Conservation (phyloP, 129 eudicot species). For the Flaveria bidentis region DNA sequence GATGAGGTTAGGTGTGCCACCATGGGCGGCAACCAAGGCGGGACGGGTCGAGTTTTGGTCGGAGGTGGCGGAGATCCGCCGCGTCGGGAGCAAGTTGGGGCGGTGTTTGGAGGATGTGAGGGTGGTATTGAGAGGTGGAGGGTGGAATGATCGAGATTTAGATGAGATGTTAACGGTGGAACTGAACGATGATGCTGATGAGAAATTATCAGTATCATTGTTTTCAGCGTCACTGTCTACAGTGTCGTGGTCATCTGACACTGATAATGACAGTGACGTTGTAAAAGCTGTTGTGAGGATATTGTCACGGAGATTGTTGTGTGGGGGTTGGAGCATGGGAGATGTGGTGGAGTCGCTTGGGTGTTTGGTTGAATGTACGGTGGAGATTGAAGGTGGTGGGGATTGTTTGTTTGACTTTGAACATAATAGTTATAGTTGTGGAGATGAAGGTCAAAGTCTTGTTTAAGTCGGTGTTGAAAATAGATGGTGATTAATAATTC, state of each 20-base stretch:
- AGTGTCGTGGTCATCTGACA: neutral
- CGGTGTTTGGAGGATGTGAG: constrained; percentile 59
- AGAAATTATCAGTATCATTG: constrained; percentile 2
- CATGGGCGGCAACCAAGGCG: constrained; percentile 81
- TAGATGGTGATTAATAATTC: constrained; percentile 17
- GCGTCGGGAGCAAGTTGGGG: constrained; percentile 46
- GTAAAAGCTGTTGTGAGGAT: constrained; percentile 47
- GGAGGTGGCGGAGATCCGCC: constrained; percentile 47
- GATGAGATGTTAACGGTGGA: constrained; percentile 81
- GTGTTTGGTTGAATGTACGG: constrained; percentile 27
- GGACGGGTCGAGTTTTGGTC: constrained; percentile 76
- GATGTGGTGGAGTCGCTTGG: constrained; percentile 91
- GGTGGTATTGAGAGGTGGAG: constrained; percentile 59
- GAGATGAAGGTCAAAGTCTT: constrained; percentile 11
- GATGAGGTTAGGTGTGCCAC: constrained; percentile 40
- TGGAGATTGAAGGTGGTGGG: constrained; percentile 36
- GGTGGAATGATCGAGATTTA: constrained; percentile 82
- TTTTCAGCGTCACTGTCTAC: neutral
- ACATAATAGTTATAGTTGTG: constrained; percentile 22
- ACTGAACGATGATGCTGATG: constrained; percentile 44
- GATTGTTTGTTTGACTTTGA: constrained; percentile 51
- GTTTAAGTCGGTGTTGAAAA: constrained; percentile 29
- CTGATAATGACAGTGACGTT: constrained; percentile 24
- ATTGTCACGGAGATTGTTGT: constrained; percentile 54
- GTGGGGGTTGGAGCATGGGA: constrained; percentile 80